Base-by-base conservation (phyloP, 2,329 filamentous ascomycete genomes). In the Aspergillus nomiae region DNA sequence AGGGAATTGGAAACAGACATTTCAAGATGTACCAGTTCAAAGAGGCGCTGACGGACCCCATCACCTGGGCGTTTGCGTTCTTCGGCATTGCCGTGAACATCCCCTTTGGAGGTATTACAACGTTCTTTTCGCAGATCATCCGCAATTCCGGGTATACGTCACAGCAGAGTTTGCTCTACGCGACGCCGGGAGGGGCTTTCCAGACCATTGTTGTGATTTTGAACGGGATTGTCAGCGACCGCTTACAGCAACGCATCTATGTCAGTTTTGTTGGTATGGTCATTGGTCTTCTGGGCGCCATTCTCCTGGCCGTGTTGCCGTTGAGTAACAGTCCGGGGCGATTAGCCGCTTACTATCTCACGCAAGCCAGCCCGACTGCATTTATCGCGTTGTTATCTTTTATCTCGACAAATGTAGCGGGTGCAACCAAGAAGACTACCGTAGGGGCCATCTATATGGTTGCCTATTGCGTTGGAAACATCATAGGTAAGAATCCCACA, bases 81-180 rank as follows among this genome's bases (percentile, higher is more conserved):
- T 48, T 62, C 63, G 26, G 51, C 60, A 3, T 26, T 63, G 26
- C 46, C 46, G 62, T 63, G 50, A 69, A 68, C 21, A 66, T 69
- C 6, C 66, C 66, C 10, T 67, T 67, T 26, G 64, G 64, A 1
- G 53, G 59, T 14, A 65, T 67, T n/a, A 69, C 67, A n/a, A 67
- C 64, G 11, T 68, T 69, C 19, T 50, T 50, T 26, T 50, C 46
- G 0, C 46, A 50, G 46, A 50, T 50, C 16, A 50, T 50, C 46
- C 46, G 46, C 46, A 50, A 50, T 11, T 50, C 46, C 8, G 46
- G 46, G 14, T 50, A 50, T 50, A 50, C 46, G 2, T 50, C 46
- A n/a, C 46, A 50, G 46, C 46, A 50, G 26, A 50, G 46, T 50
- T 50, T 50, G 46, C 46, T 50, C 12, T 50, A 50, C 46, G 46